Percentiles rank a stretch among this genome's conserved stretches.
These are phyloP conservation scores for Pichia sp. DNA, from an alignment of 1,139 yeast species.

Conservation along the genomic window DNA sequence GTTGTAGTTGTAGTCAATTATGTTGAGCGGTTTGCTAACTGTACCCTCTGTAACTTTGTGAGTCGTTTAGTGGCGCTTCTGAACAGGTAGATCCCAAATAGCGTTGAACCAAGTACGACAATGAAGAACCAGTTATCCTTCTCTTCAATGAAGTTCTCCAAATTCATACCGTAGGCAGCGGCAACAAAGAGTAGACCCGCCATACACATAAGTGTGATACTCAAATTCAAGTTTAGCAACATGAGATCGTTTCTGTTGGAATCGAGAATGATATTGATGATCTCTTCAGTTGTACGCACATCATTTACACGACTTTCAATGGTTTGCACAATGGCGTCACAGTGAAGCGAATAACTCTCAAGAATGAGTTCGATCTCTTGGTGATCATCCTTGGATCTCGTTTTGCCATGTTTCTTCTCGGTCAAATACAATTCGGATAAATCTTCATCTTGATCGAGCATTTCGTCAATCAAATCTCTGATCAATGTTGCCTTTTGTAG, in stretches of 20 bases:
- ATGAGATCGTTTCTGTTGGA: constrained; percentile 73
- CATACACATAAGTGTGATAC: constrained; percentile 55
- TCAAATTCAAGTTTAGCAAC: constrained; percentile 63
- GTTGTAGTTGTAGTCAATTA: not conserved
- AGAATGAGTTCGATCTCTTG: constrained; percentile 68
- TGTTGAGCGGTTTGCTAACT: constrained; percentile 43
- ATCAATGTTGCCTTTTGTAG: constrained; percentile 79
- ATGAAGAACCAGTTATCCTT: constrained; percentile 46
- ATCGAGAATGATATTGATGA: constrained; percentile 70
- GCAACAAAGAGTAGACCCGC: constrained; percentile 62
- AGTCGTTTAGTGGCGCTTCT: constrained; percentile 41
- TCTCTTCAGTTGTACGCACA: constrained; percentile 74
- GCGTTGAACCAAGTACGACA: constrained; percentile 35
- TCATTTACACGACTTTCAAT: constrained; percentile 64
- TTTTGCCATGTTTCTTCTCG: constrained; percentile 29
- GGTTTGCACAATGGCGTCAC: constrained; percentile 76
- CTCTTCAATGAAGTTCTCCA: constrained; percentile 71
- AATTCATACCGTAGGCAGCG: constrained; percentile 76
- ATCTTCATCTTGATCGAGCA: constrained; percentile 80
- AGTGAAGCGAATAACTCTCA: constrained; percentile 69
- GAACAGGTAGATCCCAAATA: constrained; percentile 38
- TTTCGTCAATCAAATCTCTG: constrained; percentile 78
- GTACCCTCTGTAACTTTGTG: constrained; percentile 51
- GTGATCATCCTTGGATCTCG: constrained; percentile 36
- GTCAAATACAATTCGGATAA: constrained; percentile 62